Percentiles rank a stretch among this genome's conserved stretches.
Conservation (phyloP, 345 rosid genomes). For the Ceriops tagal region DNA sequence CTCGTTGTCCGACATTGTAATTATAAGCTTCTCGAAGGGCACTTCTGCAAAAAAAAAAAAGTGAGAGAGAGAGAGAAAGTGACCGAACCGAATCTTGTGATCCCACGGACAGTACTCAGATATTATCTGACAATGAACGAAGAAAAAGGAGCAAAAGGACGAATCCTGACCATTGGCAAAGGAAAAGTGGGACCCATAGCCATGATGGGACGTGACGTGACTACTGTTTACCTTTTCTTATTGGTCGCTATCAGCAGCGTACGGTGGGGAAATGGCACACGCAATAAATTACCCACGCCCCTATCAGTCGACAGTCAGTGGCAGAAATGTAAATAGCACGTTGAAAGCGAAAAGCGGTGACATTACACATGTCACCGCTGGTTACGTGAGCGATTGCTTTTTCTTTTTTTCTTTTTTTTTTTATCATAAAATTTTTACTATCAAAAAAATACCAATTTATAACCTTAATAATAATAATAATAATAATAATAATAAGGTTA, state of each 20-base stretch:
- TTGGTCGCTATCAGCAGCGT: constrained; percentile 25
- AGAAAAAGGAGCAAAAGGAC: constrained; percentile 1
- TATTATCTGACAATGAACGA: constrained; percentile 9
- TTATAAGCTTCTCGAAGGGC: not conserved
- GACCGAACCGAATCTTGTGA: constrained; percentile 1
- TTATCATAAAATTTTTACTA: not conserved
- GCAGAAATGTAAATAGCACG: constrained; percentile 8
- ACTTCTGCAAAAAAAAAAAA: not conserved
- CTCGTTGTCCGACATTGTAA: not conserved
- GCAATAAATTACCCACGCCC: constrained; percentile 15
- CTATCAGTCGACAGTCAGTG: not conserved
- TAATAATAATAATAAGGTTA: too few relatives aligned
- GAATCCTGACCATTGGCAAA: constrained; percentile 10
- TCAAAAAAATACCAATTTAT: not conserved
- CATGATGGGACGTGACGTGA: constrained; percentile 22
- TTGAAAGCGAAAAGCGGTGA: not conserved
- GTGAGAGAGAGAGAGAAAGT: not conserved
- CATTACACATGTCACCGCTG: constrained; percentile 3
- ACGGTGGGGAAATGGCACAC: constrained; percentile 26
- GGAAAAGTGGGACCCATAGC: not conserved
- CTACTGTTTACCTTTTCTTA: constrained; percentile 10
- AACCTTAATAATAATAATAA: too few relatives aligned
- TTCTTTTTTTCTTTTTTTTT: not conserved
- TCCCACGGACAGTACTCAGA: constrained; percentile 7
- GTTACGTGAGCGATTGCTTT: not conserved